These are phyloP conservation scores for Adenanthera pavonina DNA, from an alignment of 306 rosid genomes.

Conservation along the genomic window DNA sequence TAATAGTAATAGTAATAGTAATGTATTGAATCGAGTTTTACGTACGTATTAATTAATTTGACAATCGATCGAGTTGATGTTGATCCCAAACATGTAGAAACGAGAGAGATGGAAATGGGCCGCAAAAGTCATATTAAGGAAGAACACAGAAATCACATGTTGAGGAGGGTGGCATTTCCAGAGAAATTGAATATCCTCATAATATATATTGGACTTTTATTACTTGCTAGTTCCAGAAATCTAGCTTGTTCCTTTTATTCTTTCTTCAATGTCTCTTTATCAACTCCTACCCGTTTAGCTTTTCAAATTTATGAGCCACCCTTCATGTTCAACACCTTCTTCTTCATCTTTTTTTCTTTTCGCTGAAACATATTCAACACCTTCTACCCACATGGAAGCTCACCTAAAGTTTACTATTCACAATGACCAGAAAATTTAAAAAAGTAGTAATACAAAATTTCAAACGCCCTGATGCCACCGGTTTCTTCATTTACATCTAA, in stretches of 20 bases:
- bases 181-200: not conserved
- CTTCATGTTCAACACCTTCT: not conserved
- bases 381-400: not conserved
- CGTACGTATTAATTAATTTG: too few relatives aligned
- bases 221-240: not conserved
- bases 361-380: not conserved
- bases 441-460: not conserved
- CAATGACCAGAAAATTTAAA: not conserved
- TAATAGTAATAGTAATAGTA: too few relatives aligned
- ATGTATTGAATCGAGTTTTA: too few relatives aligned
- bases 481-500: too few relatives aligned
- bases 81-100: too few relatives aligned
- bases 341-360: too few relatives aligned
- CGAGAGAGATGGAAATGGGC: too few relatives aligned
- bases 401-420: not conserved
- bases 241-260: not conserved
- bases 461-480: too few relatives aligned
- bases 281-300: constrained; percentile 20
- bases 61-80: too few relatives aligned
- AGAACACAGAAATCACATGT: not conserved
- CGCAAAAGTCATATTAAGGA: not conserved
- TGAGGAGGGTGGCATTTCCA: not conserved
- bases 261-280: not conserved
- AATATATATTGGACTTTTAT: not conserved
- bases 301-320: constrained; percentile 28